Conservation (phyloP, 2,329 filamentous ascomycete genomes). For the Chaetomiaceae sp. region DNA sequence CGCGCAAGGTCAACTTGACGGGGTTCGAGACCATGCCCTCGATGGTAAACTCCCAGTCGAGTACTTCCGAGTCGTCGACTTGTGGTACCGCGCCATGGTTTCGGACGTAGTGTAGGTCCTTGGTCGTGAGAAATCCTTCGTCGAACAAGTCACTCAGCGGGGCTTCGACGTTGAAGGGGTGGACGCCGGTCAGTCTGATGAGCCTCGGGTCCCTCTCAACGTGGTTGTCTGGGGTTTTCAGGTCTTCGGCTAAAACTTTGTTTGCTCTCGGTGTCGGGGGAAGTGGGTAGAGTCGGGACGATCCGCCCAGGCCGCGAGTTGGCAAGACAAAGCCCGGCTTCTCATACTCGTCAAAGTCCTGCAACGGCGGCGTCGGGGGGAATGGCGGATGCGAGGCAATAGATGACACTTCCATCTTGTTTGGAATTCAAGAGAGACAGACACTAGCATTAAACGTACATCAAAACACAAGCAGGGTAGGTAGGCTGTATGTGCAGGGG, state of each 20-base stretch:
- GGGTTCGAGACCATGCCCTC: constrained; percentile 81
- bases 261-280: constrained; percentile 62
- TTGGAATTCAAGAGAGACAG: neutral
- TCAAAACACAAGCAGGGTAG: neutral
- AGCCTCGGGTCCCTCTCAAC: constrained; percentile 75
- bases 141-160: constrained; percentile 75
- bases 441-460: too few species aligned
- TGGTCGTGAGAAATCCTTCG: constrained; percentile 77
- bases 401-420: constrained; percentile 11
- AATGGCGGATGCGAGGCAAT: neutral
- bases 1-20: constrained; percentile 64
- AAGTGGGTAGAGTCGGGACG: constrained; percentile 51
- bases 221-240: constrained; percentile 78
- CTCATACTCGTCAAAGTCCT: constrained; percentile 13
- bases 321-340: neutral
- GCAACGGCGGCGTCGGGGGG: constrained; percentile 11
- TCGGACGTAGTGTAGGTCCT: constrained; percentile 84
- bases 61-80: constrained; percentile 66
- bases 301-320: neutral
- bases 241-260: constrained; percentile 66
- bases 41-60: constrained; percentile 76
- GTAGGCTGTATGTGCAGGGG: neutral
- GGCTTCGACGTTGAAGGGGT: constrained; percentile 88
- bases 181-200: constrained; percentile 80
- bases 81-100: constrained; percentile 83